Evolutionary conservation across 169 alveolate species (phyloP), one percentile per base, ranked within the genome.

Genomic region (Plasmodium berghei): DNA sequence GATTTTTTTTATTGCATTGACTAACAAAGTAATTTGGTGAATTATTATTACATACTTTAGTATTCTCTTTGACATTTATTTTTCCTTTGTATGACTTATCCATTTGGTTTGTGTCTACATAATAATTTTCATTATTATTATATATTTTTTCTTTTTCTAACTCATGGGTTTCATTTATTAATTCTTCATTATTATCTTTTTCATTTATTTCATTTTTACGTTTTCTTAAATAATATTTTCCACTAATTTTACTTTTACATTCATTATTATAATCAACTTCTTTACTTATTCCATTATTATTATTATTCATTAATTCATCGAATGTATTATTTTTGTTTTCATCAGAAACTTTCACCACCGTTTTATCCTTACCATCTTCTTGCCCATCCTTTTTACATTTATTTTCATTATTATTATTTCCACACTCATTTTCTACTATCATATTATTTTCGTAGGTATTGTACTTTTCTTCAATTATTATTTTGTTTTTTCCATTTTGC

Each of bases 191-290:
- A 18, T 52, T 20, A 54, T 58, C 58, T 18, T 61, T 62, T 58
- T 24, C 61, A 42, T 45, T 66, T 18, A 9, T 34, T 59, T 62
- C 88, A 18, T 52, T 26, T 62, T 74, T 48, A 62, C 54, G 40
- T 4, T 14, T 62, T 34, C 46, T 62, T 22, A 22, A 18, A 2
- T 61, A 59, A 16, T 46, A 46, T 24, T 6, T 46, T 62, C 8
- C 20, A 34, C 14, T 18, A 16, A 20, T 69, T 20, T 69, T 69
- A 49, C 54, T 40, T 69, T 69, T 56, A 5, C 5, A 26, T 16
- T 5, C 42, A 34, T 34, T 48, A 22, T 26, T 16, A 28, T 20
- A 59, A n/a, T 9, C 54, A 8, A 5, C 42, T 48, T 28, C n/a
- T 69, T 46, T 20, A 16, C 5, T 56, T 55, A 24, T 55, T 46